Evolutionary conservation across 164 flowering plant genomes (phyloP).

Genomic region (Cinnamomum chago): DNA sequence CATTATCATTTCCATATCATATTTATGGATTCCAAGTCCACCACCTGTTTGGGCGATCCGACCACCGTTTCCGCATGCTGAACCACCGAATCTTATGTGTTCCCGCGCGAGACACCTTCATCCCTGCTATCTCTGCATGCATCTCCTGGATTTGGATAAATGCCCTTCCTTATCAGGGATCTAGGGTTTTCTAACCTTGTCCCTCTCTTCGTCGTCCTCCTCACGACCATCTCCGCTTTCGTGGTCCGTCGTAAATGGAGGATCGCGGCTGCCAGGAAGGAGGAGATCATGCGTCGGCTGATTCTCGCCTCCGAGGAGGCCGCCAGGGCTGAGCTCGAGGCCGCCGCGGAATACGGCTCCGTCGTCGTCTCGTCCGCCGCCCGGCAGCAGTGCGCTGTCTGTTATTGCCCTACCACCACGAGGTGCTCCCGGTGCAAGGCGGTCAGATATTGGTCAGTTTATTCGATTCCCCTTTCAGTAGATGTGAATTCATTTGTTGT

Average conservation of each 20-base stretch:
- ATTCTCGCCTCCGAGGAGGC: slow-evolving; percentile 59
- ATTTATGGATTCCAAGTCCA: not conserved
- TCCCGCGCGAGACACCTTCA: not conserved
- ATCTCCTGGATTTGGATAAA: slow-evolving; percentile 29
- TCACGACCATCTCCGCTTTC: slow-evolving; percentile 22
- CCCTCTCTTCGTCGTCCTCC: slow-evolving; percentile 21
- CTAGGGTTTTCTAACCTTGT: slow-evolving; percentile 52
- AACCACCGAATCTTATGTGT: not conserved
- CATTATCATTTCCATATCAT: not conserved
- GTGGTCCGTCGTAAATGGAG: slow-evolving; percentile 57
- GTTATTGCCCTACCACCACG: slow-evolving; percentile 58
- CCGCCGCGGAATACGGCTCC: slow-evolving; percentile 24
- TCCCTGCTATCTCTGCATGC: not conserved
- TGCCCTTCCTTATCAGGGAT: slow-evolving; percentile 50
- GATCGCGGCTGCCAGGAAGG: slow-evolving; percentile 37
- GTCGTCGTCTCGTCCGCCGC: not conserved
- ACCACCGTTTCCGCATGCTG: not conserved
- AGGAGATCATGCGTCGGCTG: slow-evolving; percentile 62
- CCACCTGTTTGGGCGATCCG: not conserved
- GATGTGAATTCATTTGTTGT: not conserved
- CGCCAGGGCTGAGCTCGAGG: slow-evolving; percentile 61
- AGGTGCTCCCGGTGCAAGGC: slow-evolving; percentile 72
- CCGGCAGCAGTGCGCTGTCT: slow-evolving; percentile 48
- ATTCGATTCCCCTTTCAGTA: not conserved
- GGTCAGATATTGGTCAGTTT: slow-evolving; percentile 60